Evolutionary conservation across 345 rosid species (phyloP).

Genomic region (Bruguiera parviflora): DNA sequence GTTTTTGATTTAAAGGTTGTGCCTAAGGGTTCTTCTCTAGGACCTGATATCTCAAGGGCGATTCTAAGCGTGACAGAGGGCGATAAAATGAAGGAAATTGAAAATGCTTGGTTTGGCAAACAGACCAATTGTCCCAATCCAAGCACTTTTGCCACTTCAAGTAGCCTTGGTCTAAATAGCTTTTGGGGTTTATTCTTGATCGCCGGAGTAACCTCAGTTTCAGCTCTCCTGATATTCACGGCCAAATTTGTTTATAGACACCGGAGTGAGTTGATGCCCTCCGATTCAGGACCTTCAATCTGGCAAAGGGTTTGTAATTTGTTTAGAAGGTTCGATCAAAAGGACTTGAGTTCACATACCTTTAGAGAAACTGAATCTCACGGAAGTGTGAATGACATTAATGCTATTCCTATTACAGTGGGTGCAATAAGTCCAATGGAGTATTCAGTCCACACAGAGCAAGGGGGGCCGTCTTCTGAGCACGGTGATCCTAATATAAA

Average conservation of each 20-base stretch:
- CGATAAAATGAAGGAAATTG: conserved; percentile 5
- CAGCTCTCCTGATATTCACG: conserved; percentile 1
- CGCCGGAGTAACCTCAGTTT: conserved; percentile 5
- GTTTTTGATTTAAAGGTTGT: conserved; percentile 4
- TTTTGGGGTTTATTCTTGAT: conserved; percentile 24
- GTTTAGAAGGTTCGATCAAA: conserved; percentile 8
- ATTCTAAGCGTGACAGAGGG: conserved; percentile 13
- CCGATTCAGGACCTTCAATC: neutral
- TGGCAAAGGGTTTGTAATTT: conserved; percentile 7
- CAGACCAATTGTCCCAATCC: neutral
- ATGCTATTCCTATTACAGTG: neutral
- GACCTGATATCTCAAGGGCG: conserved; percentile 16
- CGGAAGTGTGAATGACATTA: neutral
- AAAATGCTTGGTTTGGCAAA: conserved; percentile 6
- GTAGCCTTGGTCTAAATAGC: conserved; percentile 9
- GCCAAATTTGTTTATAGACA: conserved; percentile 1
- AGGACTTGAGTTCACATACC: conserved; percentile 9
- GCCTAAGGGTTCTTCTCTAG: conserved; percentile 13
- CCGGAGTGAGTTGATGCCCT: neutral
- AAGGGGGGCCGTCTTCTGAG: neutral
- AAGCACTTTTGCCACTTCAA: neutral
- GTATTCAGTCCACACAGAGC: conserved; percentile 1
- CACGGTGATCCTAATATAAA: no score
- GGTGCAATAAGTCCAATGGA: neutral
- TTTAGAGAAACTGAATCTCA: neutral